Evolutionary conservation across 106 monocot genomes (phyloP).

Genomic region (Phalaenopsis equestris): DNA sequence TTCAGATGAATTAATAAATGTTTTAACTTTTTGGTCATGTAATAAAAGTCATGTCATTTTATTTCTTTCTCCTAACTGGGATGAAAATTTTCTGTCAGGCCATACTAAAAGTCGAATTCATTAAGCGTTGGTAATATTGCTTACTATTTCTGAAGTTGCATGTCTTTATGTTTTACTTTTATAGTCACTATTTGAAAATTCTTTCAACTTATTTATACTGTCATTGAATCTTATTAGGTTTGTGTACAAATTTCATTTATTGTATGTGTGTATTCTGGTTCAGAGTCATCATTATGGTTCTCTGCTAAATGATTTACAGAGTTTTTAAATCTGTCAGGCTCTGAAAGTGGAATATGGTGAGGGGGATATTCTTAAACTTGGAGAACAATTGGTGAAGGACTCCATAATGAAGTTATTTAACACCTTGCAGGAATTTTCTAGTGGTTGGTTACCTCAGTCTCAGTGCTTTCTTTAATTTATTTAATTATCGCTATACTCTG

Average conservation of each 20-base stretch:
- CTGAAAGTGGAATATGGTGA: slow-evolving; percentile 61
- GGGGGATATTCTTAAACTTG: slow-evolving; percentile 34
- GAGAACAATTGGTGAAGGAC: slow-evolving; percentile 47
- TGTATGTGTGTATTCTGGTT: not conserved
- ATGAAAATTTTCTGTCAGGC: too few relatives aligned
- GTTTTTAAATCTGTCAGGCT: slow-evolving; percentile 21
- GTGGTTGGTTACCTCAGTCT: slow-evolving; percentile 28
- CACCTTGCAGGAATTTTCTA: slow-evolving; percentile 37
- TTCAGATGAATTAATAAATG: not conserved
- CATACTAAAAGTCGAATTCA: too few relatives aligned
- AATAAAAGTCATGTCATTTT: not conserved
- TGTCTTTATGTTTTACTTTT: not conserved
- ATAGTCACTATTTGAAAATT: not conserved
- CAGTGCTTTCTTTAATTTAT: not conserved
- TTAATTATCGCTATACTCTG: not conserved
- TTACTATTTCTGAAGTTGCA: not conserved
- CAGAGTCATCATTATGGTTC: not conserved
- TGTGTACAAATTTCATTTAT: not conserved
- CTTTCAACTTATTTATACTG: not conserved
- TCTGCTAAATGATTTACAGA: not conserved
- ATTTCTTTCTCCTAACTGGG: too few relatives aligned
- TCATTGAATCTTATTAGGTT: not conserved
- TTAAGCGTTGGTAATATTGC: not conserved
- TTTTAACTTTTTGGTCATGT: not conserved
- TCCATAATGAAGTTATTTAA: slow-evolving; percentile 49